Conservation (phyloP, 805 yeast genomes). For the Kazachstania psychrophila region DNA sequence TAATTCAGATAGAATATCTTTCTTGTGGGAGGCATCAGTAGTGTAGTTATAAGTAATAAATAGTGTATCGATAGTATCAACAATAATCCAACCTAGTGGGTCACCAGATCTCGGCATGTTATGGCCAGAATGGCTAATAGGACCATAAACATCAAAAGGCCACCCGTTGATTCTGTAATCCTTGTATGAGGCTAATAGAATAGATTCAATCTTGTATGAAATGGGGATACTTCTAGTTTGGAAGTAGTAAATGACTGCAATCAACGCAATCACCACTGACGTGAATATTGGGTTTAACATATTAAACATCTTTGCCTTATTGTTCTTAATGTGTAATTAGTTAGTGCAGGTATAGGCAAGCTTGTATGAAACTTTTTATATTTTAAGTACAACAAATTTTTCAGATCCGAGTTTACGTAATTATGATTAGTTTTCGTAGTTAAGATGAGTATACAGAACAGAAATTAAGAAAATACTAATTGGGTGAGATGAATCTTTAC, state of each 20-base stretch:
- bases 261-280: slow-evolving; percentile 6
- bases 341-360: no score
- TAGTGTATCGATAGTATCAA: slow-evolving; percentile 78
- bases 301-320: no score
- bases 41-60: slow-evolving; percentile 55
- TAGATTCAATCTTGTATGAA: slow-evolving; percentile 44
- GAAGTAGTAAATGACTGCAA: slow-evolving; percentile 7
- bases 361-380: no score
- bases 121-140: slow-evolving; percentile 49
- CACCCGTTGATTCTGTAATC: slow-evolving; percentile 64
- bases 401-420: no score
- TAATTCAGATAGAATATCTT: slow-evolving; percentile 44
- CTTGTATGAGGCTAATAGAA: slow-evolving; percentile 67
- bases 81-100: slow-evolving; percentile 90
- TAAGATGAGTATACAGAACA: no score
- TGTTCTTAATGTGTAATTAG: no score
- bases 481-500: not conserved
- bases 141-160: slow-evolving; percentile 75
- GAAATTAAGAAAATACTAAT: no score
- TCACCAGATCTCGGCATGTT: slow-evolving; percentile 58
- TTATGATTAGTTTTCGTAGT: no score
- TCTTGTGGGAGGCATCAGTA: slow-evolving; percentile 3
- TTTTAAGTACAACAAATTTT: no score
- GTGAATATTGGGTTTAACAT: slow-evolving; percentile 1
- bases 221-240: not conserved